Evolutionary conservation across 1,139 yeast genomes (phyloP).

Genomic region (Magnusiomyces sp.): DNA sequence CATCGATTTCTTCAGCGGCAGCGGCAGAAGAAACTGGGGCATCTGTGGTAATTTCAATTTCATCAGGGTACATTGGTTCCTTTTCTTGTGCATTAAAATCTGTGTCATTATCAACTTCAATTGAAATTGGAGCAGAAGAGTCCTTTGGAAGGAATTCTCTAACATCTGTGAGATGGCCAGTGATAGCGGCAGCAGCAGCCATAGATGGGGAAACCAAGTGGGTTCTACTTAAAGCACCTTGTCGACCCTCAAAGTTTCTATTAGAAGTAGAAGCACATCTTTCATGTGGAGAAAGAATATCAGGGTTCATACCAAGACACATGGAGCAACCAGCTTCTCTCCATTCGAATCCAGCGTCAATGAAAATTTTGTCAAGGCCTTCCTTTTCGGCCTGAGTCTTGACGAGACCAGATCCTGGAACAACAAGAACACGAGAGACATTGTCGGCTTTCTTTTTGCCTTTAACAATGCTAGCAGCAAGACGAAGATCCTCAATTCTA

Average conservation of each 20-base stretch:
- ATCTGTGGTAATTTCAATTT: constrained; percentile 22
- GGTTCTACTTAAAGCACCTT: constrained; percentile 94
- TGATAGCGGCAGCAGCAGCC: constrained; percentile 98
- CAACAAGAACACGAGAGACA: constrained; percentile 79
- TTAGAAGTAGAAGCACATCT: constrained; percentile 98
- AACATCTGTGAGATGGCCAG: constrained; percentile 85
- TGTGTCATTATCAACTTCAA: constrained; percentile 48
- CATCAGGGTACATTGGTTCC: constrained; percentile 39
- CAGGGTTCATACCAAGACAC: constrained; percentile 99
- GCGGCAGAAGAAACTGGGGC: constrained; percentile 22
- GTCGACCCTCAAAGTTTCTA: constrained; percentile 98
- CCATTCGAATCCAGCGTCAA: constrained; percentile 94
- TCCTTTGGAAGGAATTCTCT: constrained; percentile 68
- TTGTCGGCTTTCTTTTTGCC: constrained; percentile 82
- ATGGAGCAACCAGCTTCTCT: constrained; percentile 99
- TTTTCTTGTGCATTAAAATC: constrained; percentile 61
- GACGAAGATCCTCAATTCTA: constrained; percentile 92
- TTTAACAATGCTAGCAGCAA: constrained; percentile 87
- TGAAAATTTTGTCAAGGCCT: constrained; percentile 85
- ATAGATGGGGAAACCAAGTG: constrained; percentile 97
- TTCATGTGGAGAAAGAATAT: constrained; percentile 86
- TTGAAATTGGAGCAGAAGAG: constrained; percentile 51
- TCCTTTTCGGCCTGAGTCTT: constrained; percentile 89
- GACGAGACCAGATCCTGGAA: constrained; percentile 95
- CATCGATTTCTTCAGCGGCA: constrained; percentile 22